Conservation (phyloP, 2,329 filamentous ascomycete species). For the Xylaria sp. region DNA sequence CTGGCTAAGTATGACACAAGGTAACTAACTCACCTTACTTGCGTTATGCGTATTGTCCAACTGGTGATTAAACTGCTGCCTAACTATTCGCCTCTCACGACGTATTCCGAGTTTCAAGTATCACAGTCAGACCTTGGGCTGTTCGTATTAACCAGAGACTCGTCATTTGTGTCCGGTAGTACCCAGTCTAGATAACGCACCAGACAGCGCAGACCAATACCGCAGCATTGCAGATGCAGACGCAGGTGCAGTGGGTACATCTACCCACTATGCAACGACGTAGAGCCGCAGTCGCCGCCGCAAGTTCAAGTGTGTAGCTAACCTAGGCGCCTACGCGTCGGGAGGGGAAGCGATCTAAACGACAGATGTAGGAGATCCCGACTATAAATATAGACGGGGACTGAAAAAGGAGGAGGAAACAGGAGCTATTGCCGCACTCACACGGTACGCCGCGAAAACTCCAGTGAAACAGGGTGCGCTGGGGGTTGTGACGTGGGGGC, state of each 20-base stretch:
- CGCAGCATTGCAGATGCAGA: not conserved
- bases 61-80: not conserved
- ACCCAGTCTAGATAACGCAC: not conserved
- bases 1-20: not conserved
- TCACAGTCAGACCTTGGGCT: not conserved
- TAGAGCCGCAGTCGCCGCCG: not conserved
- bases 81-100: not conserved
- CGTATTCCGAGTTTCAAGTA: not conserved
- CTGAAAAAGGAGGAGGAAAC: not conserved
- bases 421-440: not conserved
- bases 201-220: not conserved
- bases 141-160: not conserved
- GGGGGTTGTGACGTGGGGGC: slow-evolving; percentile 1
- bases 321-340: too few species aligned
- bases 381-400: not conserved
- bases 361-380: not conserved
- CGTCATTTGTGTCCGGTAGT: not conserved
- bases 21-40: not conserved
- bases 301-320: too few species aligned
- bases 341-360: too few species aligned
- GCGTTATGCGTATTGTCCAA: not conserved
- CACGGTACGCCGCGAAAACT: not conserved
- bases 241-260: too few species aligned
- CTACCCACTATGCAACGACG: not conserved
- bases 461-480: not conserved